These are phyloP conservation scores for Eremomyces bilateralis DNA, from an alignment of 495 filamentous ascomycete species.

Conservation along the genomic window DNA sequence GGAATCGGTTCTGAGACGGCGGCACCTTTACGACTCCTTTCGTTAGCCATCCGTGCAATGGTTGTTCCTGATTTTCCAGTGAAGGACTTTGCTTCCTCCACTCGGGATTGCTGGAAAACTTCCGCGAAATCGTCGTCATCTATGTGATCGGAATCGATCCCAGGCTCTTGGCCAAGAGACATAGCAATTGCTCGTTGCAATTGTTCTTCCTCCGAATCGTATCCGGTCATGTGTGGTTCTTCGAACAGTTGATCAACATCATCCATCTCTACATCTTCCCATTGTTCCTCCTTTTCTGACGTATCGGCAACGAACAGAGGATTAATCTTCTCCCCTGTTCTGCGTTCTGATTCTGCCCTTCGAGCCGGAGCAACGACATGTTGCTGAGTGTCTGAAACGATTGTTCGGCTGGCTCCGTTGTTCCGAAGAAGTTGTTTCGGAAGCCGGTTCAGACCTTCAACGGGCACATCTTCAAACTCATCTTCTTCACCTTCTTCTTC, in stretches of 20 bases:
- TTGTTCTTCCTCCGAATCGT: constrained; percentile 46
- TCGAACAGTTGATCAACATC: constrained; percentile 21
- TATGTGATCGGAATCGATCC: constrained; percentile 20
- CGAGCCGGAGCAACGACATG: no score
- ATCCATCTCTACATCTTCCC: constrained; percentile 12
- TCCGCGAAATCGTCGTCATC: constrained; percentile 24
- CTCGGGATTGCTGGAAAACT: constrained; percentile 28
- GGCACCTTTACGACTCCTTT: constrained; percentile 32
- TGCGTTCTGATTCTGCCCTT: no score
- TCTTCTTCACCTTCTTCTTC: constrained; percentile 41
- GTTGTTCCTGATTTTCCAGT: constrained; percentile 28
- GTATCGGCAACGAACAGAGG: constrained; percentile 44
- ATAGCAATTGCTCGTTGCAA: constrained; percentile 63
- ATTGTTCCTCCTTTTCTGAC: constrained; percentile 13
- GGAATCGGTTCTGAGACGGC: constrained; percentile 17
- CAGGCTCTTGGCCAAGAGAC: constrained; percentile 32
- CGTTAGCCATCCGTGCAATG: constrained; percentile 42
- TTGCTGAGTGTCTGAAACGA: no score
- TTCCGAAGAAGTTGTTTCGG: constrained; percentile 48
- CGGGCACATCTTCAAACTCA: constrained; percentile 85
- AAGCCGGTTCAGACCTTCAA: constrained; percentile 78
- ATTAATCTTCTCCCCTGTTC: constrained; percentile 18
- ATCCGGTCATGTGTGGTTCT: constrained; percentile 9
- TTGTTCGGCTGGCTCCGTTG: no score
- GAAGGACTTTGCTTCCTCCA: constrained; percentile 30